These are phyloP conservation scores for Aspergillus jensenii DNA, from an alignment of 2,329 filamentous ascomycete genomes.

Conservation along the genomic window DNA sequence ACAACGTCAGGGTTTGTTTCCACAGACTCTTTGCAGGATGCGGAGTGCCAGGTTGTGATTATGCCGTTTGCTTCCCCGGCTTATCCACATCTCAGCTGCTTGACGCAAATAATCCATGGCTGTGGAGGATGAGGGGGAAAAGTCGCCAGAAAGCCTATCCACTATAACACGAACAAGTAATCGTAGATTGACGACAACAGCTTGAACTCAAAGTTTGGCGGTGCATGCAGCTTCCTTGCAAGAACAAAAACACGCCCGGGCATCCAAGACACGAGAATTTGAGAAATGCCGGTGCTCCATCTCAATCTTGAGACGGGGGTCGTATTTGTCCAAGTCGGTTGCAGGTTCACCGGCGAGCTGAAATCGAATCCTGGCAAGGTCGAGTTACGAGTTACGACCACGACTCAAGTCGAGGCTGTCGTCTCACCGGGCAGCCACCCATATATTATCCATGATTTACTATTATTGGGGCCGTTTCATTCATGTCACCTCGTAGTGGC, in stretches of 20 bases:
- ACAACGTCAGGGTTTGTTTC: too few species aligned
- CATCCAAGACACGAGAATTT: background rate
- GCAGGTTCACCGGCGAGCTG: background rate
- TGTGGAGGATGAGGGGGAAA: too few species aligned
- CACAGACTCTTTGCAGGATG: too few species aligned
- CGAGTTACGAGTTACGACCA: background rate
- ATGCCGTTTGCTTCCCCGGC: too few species aligned
- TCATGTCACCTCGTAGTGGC: background rate
- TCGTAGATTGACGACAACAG: background rate
- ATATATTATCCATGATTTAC: background rate
- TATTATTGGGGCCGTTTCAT: background rate
- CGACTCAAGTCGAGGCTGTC: background rate
- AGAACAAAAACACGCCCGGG: too few species aligned
- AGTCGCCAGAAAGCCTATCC: too few species aligned
- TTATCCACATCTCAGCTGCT: too few species aligned
- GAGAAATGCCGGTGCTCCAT: background rate
- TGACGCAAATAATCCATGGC: too few species aligned
- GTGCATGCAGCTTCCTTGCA: background rate
- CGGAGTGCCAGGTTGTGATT: too few species aligned
- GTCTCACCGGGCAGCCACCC: background rate
- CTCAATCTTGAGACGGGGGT: background rate
- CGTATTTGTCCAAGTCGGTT: background rate
- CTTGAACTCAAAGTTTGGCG: background rate
- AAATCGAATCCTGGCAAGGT: background rate
- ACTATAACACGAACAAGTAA: background rate